These are phyloP conservation scores for Arthrobotrys iridis DNA, from an alignment of 2,329 filamentous ascomycete genomes.

Conservation along the genomic window DNA sequence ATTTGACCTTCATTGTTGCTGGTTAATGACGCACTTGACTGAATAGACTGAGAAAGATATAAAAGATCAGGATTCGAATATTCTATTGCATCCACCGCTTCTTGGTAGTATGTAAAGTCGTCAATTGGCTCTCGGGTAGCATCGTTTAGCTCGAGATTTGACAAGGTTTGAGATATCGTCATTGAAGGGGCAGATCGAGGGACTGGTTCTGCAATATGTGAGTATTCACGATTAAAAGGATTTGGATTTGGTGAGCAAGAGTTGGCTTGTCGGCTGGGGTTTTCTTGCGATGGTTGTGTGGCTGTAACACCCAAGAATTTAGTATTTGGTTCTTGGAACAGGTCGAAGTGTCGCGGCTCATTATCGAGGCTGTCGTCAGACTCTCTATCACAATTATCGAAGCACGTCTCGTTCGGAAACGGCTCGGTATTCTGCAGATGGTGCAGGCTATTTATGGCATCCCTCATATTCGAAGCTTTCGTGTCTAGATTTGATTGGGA, in stretches of 20 bases:
- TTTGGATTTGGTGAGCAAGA: neutral
- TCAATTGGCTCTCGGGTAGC: neutral
- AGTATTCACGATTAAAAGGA: neutral
- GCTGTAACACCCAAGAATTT: slow-evolving; percentile 35
- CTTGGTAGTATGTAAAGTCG: slow-evolving; percentile 37
- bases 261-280: too few relatives aligned
- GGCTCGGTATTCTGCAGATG: neutral
- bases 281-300: neutral
- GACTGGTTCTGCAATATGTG: slow-evolving; percentile 30
- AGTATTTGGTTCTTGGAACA: slow-evolving; percentile 48
- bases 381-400: neutral
- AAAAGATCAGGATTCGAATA: slow-evolving; percentile 42
- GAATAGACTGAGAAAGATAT: slow-evolving; percentile 35
- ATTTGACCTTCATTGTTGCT: neutral
- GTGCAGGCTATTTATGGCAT: neutral
- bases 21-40: slow-evolving; percentile 9
- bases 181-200: slow-evolving; percentile 15
- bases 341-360: slow-evolving; percentile 37
- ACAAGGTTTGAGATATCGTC: slow-evolving; percentile 43
- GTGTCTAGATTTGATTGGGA: neutral
- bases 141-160: slow-evolving; percentile 29
- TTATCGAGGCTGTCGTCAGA: slow-evolving; percentile 40
- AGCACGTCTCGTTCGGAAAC: neutral
- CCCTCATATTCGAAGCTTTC: neutral
- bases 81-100: slow-evolving; percentile 10